Evolutionary conservation across 2,329 filamentous ascomycete genomes (phyloP), one percentile per base, ranked within the genome.

Genomic region (Neofusicoccum cordaticola): DNA sequence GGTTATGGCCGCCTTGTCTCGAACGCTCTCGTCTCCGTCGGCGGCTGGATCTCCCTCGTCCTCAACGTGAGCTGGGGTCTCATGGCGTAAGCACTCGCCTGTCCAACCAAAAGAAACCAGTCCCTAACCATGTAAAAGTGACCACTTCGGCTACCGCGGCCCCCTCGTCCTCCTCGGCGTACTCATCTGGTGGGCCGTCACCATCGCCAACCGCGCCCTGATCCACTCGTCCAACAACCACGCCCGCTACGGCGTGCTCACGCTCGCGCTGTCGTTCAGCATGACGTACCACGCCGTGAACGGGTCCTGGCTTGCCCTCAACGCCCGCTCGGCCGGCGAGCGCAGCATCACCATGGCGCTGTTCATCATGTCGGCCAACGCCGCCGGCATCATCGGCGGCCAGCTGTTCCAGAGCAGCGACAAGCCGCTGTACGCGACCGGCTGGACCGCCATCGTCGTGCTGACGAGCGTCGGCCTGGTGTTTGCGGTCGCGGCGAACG

Each of bases 21-120:
- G 48, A 76, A 76, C 61, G 74, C 73, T 6, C 61, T 76, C 31
- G 73, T 73, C 2, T 71, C 72, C 13, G 71, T 76, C n/a, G 74
- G 73, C 67, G 67, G 72, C 31, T 76, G 75, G 69, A 66, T 73
- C 17, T 71, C 74, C 42, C 56, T 69, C 7, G 12, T 69, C 34
- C 37, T 68, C 15, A 64, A 47, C 27, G 45, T 68, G 2, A 19
- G 52, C 8, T 67, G 58, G 60, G 67, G 69, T 34, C 64, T 53
- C 12, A 22, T 67, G n/a, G 53, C 63, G 27, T 31, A 31, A 31
- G 27, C 27, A 31, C 27, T 1, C 6, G 1, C 27, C 27, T 0
- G 7, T 7, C 27, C 27, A 1, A 31, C 27, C 27, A 31, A 7
- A 31, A 31, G 5, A 31, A 31, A 31, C 27, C 27, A 31, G 5